Conservation (phyloP, 257 asterid genomes). For the Gentiana macrophylla region DNA sequence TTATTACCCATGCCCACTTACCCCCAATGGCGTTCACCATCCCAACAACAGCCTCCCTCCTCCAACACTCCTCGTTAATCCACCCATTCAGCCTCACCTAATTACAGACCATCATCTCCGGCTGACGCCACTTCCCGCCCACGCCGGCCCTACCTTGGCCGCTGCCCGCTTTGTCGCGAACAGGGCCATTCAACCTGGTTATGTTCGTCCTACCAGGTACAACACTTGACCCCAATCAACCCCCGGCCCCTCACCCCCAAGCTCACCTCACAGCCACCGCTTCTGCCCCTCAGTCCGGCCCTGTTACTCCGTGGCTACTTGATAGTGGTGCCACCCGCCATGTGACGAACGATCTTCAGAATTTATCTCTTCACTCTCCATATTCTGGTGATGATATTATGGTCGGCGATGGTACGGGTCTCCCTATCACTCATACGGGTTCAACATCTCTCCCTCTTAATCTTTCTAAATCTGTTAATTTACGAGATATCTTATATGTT, state of each 20-base stretch:
- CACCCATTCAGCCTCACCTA: background rate
- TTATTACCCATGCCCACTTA: background rate
- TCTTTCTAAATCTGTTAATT: background rate
- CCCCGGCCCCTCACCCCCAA: background rate
- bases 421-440: background rate
- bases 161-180: background rate
- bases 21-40: too few species aligned
- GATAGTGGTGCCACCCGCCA: conserved; percentile 5
- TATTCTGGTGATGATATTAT: background rate
- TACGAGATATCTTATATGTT: conserved; percentile 3
- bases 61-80: background rate
- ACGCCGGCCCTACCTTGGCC: background rate
- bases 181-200: background rate
- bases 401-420: background rate
- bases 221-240: background rate
- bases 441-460: too few species aligned
- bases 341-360: background rate
- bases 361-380: background rate
- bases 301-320: background rate
- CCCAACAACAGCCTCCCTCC: background rate
- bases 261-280: background rate
- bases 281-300: background rate
- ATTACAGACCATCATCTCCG: too few species aligned
- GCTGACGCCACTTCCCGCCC: too few species aligned
- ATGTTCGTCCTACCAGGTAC: background rate